Percentiles rank a stretch among this genome's conserved stretches.
Conservation (phyloP, 2,329 filamentous ascomycete species). For the Hawksworthiomyces lignivorus region DNA sequence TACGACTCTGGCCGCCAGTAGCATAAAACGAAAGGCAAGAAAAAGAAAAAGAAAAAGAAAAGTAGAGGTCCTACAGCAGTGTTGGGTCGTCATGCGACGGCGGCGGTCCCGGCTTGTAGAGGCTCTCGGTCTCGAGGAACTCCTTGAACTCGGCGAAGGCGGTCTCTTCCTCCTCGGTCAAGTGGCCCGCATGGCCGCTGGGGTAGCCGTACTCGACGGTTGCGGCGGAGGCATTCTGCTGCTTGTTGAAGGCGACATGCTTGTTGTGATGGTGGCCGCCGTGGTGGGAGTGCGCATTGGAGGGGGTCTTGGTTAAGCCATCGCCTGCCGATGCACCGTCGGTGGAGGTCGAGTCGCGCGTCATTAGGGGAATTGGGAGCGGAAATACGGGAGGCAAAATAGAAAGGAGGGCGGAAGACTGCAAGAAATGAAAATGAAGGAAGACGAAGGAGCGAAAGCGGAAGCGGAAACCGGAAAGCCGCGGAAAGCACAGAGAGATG, state of each 20-base stretch:
- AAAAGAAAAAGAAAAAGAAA: background rate
- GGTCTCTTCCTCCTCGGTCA: conserved; percentile 59
- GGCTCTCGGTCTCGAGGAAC: conserved; percentile 55
- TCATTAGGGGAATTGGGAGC: background rate
- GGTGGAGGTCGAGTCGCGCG: conserved; percentile 1
- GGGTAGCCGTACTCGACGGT: conserved; percentile 48
- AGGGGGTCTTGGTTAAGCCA: conserved; percentile 7
- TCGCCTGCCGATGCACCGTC: conserved; percentile 7
- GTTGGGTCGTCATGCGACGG: conserved; percentile 66
- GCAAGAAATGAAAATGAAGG: too few species aligned
- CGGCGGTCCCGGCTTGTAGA: conserved; percentile 50
- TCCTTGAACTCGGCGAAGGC: conserved; percentile 66
- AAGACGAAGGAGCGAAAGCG: too few species aligned
- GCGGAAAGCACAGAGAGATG: too few species aligned
- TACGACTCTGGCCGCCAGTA: too few species aligned
- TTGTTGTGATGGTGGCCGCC: background rate
- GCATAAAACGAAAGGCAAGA: too few species aligned
- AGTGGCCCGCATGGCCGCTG: conserved; percentile 71
- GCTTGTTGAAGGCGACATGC: background rate
- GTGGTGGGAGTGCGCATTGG: conserved; percentile 5
- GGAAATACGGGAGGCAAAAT: background rate
- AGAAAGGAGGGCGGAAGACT: too few species aligned
- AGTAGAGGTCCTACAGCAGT: conserved; percentile 48
- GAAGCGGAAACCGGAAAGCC: too few species aligned
- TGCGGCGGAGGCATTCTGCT: conserved; percentile 14